These are phyloP conservation scores for Aechmea fasciata DNA, from an alignment of 176 grass and related monocot species.

Conservation along the genomic window DNA sequence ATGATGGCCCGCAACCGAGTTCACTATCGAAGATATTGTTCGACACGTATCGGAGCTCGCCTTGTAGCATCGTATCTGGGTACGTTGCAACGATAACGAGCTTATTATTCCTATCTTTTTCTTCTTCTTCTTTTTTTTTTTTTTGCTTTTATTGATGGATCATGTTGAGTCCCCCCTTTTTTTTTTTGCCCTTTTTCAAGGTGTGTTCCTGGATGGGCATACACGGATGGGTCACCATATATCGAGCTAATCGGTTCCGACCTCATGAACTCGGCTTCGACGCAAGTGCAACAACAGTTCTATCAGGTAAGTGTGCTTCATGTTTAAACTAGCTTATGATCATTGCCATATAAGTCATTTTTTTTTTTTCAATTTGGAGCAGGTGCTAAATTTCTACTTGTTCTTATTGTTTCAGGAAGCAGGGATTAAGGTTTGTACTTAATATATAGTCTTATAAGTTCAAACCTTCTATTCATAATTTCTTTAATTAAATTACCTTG, in stretches of 20 bases:
- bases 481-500: background rate
- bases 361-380: no score
- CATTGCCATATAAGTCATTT: background rate
- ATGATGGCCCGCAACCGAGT: slow-evolving; percentile 1
- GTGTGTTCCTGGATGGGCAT: slow-evolving; percentile 69
- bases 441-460: background rate
- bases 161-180: background rate
- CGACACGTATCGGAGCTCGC: slow-evolving; percentile 34
- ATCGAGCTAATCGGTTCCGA: slow-evolving; percentile 38
- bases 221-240: slow-evolving; percentile 37
- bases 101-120: background rate
- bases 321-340: background rate
- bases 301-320: slow-evolving; percentile 42
- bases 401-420: slow-evolving; percentile 40
- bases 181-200: slow-evolving; percentile 14
- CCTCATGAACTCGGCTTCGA: slow-evolving; percentile 37
- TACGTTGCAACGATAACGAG: background rate
- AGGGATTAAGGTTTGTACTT: slow-evolving; percentile 60
- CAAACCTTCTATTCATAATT: slow-evolving; percentile 2
- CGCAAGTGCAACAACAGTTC: slow-evolving; percentile 54
- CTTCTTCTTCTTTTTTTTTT: no score
- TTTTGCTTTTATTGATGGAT: background rate
- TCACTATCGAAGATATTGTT: slow-evolving; percentile 27
- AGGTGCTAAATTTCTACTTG: background rate
- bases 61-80: slow-evolving; percentile 43